A percentile compares a stretch with the other conserved stretches of the same genome.
These are phyloP conservation scores for Penicillium roqueforti DNA, from an alignment of 495 filamentous ascomycete species.

Conservation along the genomic window DNA sequence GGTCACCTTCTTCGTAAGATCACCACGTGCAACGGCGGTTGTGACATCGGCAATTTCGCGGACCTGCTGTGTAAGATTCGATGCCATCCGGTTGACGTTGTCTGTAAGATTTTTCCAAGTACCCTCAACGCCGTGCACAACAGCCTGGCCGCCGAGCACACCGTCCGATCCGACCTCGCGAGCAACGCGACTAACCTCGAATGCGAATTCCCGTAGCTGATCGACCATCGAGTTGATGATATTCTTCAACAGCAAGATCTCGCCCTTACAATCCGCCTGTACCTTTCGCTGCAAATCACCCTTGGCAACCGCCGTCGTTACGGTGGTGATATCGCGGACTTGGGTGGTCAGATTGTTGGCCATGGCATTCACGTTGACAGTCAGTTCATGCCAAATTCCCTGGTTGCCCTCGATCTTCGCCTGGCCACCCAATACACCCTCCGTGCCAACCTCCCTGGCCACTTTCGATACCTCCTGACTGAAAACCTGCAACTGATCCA, in stretches of 20 bases:
- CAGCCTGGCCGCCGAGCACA: slow-evolving; percentile 81
- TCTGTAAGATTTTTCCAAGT: slow-evolving; percentile 93
- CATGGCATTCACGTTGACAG: slow-evolving; percentile 88
- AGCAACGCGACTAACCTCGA: slow-evolving; percentile 88
- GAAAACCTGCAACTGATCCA: slow-evolving; percentile 91
- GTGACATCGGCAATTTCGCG: slow-evolving; percentile 92
- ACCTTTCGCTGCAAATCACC: slow-evolving; percentile 89
- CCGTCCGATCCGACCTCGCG: slow-evolving; percentile 88
- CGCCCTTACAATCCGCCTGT: slow-evolving; percentile 83
- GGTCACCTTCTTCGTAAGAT: slow-evolving; percentile 87
- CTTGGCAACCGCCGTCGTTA: slow-evolving; percentile 86
- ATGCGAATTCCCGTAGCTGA: slow-evolving; percentile 83
- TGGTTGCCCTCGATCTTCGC: slow-evolving; percentile 83
- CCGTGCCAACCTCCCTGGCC: slow-evolving; percentile 86
- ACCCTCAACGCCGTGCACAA: slow-evolving; percentile 91
- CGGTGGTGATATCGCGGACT: slow-evolving; percentile 88
- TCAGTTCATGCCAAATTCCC: slow-evolving; percentile 92
- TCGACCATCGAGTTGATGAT: slow-evolving; percentile 97
- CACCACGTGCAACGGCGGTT: slow-evolving; percentile 82
- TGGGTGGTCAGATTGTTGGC: slow-evolving; percentile 88
- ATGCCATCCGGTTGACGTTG: slow-evolving; percentile 92
- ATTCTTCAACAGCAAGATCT: slow-evolving; percentile 81
- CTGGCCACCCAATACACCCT: slow-evolving; percentile 84
- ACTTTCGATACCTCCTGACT: slow-evolving; percentile 88
- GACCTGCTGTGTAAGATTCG: slow-evolving; percentile 71